Evolutionary conservation across 257 asterid species (phyloP).

Genomic region (Gardenia jasminoides): DNA sequence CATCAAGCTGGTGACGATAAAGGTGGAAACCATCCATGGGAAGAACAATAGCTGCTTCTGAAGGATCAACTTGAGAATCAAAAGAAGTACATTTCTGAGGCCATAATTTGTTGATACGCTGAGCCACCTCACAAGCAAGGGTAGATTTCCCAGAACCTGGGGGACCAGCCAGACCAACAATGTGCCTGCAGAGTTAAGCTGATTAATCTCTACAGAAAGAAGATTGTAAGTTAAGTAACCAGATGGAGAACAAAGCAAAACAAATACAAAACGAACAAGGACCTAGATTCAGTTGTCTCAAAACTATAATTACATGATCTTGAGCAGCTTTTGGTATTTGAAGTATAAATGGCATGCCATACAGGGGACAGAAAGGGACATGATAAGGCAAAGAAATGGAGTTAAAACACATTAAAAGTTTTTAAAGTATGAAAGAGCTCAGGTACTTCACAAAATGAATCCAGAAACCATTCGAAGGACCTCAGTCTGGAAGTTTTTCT

Average conservation of each 20-base stretch:
- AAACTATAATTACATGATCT: background rate
- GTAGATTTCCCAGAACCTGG: constrained; percentile 98
- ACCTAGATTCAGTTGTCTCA: background rate
- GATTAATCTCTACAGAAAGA: constrained; percentile 14
- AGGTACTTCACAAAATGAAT: too few species aligned
- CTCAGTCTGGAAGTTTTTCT: too few species aligned
- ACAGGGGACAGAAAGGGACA: background rate
- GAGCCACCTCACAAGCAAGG: constrained; percentile 69
- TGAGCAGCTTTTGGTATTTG: background rate
- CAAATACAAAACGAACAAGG: background rate
- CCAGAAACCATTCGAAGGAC: too few species aligned
- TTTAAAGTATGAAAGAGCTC: too few species aligned
- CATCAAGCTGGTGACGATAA: constrained; percentile 81
- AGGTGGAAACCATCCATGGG: constrained; percentile 99
- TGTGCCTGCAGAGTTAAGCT: constrained; percentile 52
- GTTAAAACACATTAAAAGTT: background rate
- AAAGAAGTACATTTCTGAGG: constrained; percentile 46
- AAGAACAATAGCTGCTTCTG: constrained; percentile 71
- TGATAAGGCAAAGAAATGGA: background rate
- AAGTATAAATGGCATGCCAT: background rate
- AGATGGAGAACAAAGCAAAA: background rate
- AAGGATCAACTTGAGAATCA: constrained; percentile 77
- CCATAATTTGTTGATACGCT: constrained; percentile 79
- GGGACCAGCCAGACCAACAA: constrained; percentile 91
- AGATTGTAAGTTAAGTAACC: constrained; percentile 1